These are phyloP conservation scores for Pythium coloratum DNA, from an alignment of 352 stramenopile genomes.

Conservation along the genomic window DNA sequence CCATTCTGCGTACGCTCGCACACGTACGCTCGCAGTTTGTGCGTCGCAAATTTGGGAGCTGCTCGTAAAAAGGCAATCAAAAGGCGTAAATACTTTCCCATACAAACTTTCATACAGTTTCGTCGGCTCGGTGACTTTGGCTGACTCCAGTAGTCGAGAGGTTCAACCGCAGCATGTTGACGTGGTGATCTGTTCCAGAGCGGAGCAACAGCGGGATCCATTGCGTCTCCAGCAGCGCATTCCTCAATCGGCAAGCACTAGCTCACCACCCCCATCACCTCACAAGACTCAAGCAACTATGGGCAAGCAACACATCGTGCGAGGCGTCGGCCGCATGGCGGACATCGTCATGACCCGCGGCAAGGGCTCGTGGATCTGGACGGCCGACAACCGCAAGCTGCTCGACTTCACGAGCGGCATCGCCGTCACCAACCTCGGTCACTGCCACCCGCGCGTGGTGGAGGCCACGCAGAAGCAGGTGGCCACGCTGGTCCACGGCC, in stretches of 20 bases:
- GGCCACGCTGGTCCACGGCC: conserved; percentile 85
- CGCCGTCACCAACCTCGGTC: conserved; percentile 90
- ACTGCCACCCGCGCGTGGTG: conserved; percentile 92
- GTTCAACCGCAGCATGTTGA: conserved; percentile 1
- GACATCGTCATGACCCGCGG: conserved; percentile 83
- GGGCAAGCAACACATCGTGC: conserved; percentile 70
- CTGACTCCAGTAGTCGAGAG: background rate
- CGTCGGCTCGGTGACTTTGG: background rate
- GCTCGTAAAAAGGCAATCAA: background rate
- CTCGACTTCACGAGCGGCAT: conserved; percentile 94
- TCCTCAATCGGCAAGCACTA: conserved; percentile 11
- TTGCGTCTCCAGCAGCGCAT: background rate
- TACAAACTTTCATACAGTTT: conserved; percentile 1
- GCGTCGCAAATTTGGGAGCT: background rate
- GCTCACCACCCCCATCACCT: background rate
- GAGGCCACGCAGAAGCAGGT: conserved; percentile 90
- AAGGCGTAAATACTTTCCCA: conserved; percentile 2
- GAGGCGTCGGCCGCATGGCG: conserved; percentile 82
- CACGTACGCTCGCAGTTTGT: conserved; percentile 8
- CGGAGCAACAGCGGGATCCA: background rate
- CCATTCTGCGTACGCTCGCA: conserved; percentile 34
- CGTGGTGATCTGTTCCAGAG: background rate
- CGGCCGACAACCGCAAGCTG: conserved; percentile 82
- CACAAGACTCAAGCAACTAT: conserved; percentile 30
- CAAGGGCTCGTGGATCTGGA: conserved; percentile 88